phyloP scores from a whole-genome alignment of 176 grass and related monocot genomes.

The Pontederia paniculata region DNA sequence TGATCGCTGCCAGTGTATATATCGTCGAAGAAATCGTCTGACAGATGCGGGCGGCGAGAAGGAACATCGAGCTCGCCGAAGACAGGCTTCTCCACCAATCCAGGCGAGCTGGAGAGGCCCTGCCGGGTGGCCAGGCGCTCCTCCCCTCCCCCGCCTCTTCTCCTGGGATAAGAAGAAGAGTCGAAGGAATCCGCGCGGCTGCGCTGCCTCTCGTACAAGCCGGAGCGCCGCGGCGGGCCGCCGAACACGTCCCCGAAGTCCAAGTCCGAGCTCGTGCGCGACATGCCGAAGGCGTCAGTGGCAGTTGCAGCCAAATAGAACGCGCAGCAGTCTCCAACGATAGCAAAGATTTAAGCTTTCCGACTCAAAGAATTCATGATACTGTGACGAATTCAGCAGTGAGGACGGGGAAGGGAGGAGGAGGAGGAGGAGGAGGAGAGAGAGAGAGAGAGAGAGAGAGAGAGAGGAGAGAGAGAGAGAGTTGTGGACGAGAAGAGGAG shows the following conservation, averaged over 20 bases:
- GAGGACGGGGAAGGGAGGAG: background rate
- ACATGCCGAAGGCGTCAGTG: constrained; percentile 1
- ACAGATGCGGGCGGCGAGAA: constrained; percentile 37
- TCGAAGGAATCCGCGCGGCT: constrained; percentile 34
- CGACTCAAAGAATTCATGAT: background rate
- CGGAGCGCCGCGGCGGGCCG: constrained; percentile 51
- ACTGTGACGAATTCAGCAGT: background rate
- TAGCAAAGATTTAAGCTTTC: no score
- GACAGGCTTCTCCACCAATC: constrained; percentile 33
- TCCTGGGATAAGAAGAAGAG: constrained; percentile 11
- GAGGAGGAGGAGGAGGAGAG: background rate
- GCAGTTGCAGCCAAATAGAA: background rate
- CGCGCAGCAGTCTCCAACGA: background rate
- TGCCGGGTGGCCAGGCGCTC: background rate
- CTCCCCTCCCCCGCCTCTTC: constrained; percentile 27
- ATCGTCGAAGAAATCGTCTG: constrained; percentile 73
- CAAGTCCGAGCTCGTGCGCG: constrained; percentile 22
- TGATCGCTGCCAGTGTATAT: constrained; percentile 62
- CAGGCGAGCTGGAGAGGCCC: background rate
- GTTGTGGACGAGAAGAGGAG: constrained; percentile 1
- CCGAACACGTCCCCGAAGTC: constrained; percentile 88
- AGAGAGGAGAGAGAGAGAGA: background rate
- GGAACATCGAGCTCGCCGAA: constrained; percentile 61
- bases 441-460: background rate
- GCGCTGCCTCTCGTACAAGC: constrained; percentile 33